Conservation (phyloP, 768 basidiomycete species). For the Lactarius hengduanensis region DNA sequence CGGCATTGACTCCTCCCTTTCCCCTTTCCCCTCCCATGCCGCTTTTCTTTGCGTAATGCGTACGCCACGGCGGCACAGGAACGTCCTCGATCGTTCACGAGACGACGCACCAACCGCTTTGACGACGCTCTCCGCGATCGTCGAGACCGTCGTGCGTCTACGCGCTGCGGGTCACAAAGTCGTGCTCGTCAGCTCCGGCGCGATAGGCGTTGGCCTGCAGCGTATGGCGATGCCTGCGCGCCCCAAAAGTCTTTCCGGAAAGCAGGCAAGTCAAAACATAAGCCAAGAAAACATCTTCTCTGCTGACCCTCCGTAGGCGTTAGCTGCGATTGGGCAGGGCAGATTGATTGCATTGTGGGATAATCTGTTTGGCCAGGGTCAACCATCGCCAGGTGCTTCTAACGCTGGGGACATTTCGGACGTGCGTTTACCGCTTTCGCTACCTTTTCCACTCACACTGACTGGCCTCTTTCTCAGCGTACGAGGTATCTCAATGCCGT, state of each 20-base stretch:
- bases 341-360: constrained; percentile 96
- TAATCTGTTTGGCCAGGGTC: constrained; percentile 91
- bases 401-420: constrained; percentile 95
- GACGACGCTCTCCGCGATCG: constrained; percentile 86
- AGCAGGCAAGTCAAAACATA: constrained; percentile 62
- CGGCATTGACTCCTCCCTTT: neutral
- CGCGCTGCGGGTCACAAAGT: constrained; percentile 85
- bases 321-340: constrained; percentile 97
- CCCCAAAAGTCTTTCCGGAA: constrained; percentile 84
- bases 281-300: neutral
- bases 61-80: constrained; percentile 44
- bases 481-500: constrained; percentile 96
- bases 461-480: constrained; percentile 49
- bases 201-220: constrained; percentile 94
- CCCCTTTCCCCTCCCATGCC: neutral
- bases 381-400: constrained; percentile 95
- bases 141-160: constrained; percentile 84
- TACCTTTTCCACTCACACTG: neutral
- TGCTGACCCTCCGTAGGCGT: constrained; percentile 56
- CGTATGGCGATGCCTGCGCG: constrained; percentile 80
- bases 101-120: constrained; percentile 89
- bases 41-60: neutral
- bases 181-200: constrained; percentile 93
- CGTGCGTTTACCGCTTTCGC: constrained; percentile 45
- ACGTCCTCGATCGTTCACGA: constrained; percentile 97